phyloP scores from a whole-genome alignment of 139 green algal genomes.

The Auxenochlorella pyrenoidosa region DNA sequence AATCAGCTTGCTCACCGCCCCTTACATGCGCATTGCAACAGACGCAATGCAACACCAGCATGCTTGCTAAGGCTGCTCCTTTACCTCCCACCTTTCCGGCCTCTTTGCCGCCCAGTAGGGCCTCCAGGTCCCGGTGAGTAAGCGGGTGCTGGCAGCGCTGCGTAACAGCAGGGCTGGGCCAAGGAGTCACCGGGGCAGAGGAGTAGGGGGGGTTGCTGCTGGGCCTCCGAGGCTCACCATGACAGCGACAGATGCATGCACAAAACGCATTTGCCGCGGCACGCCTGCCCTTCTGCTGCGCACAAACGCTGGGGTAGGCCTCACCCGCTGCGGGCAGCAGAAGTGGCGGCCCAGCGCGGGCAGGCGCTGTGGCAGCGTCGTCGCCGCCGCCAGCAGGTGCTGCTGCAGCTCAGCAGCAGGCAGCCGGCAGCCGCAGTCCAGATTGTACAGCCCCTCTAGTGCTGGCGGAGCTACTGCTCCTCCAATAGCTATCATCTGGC shows the following conservation, averaged over 20 bases:
- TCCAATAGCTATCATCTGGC: neutral
- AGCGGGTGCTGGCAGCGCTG: neutral
- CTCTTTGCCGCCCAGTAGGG: neutral
- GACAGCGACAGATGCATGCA: neutral
- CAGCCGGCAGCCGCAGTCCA: slow-evolving; percentile 40
- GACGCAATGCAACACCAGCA: no score
- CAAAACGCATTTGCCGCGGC: neutral
- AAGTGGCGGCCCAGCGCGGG: neutral
- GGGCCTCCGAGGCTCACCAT: neutral
- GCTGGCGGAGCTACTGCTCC: neutral
- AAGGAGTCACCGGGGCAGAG: neutral
- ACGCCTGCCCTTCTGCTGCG: neutral
- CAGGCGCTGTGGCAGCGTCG: neutral
- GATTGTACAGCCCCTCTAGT: neutral
- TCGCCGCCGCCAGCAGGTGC: neutral
- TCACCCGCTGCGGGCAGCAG: slow-evolving; percentile 1
- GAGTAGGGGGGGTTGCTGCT: neutral
- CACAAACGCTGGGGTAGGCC: neutral
- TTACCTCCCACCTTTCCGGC: neutral
- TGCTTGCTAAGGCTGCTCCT: no score
- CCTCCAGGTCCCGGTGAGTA: neutral
- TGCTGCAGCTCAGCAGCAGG: neutral
- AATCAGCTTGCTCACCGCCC: no score
- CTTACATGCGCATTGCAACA: no score
- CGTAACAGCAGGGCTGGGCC: neutral